Percentiles rank a stretch among this genome's conserved stretches.
Conservation (phyloP, 129 eudicot species). For the Saposhnikovia divaricata region DNA sequence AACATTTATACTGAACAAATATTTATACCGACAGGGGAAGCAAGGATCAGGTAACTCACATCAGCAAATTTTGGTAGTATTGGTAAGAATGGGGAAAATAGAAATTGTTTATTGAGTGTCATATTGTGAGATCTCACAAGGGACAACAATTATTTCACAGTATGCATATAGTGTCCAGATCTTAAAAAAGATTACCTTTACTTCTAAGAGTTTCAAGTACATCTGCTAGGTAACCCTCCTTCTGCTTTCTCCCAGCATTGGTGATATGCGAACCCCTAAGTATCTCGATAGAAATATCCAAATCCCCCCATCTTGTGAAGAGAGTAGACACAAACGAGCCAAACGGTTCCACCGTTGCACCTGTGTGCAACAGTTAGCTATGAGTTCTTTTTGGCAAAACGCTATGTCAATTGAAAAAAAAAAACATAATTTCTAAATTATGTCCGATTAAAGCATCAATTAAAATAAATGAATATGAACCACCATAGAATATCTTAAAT, state of each 20-base stretch:
- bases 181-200: conserved; percentile 39
- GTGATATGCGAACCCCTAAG: conserved; percentile 50
- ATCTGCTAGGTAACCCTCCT: conserved; percentile 51
- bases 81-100: background rate
- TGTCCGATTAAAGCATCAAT: background rate
- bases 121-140: background rate
- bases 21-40: background rate
- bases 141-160: background rate
- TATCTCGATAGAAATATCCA: conserved; percentile 80
- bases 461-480: background rate
- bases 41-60: background rate
- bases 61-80: background rate
- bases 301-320: conserved; percentile 87
- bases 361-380: conserved; percentile 32
- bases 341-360: conserved; percentile 91
- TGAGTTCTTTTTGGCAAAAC: background rate
- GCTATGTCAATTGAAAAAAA: background rate
- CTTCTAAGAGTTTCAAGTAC: conserved; percentile 46
- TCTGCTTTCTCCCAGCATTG: conserved; percentile 56
- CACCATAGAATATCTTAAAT: background rate
- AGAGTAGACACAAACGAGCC: conserved; percentile 94
- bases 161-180: background rate
- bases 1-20: background rate
- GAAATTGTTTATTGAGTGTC: background rate
- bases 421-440: background rate